Evolutionary conservation across 768 basidiomycete genomes (phyloP), one percentile per base, ranked within the genome.

Genomic region (Paxillus involutus): DNA sequence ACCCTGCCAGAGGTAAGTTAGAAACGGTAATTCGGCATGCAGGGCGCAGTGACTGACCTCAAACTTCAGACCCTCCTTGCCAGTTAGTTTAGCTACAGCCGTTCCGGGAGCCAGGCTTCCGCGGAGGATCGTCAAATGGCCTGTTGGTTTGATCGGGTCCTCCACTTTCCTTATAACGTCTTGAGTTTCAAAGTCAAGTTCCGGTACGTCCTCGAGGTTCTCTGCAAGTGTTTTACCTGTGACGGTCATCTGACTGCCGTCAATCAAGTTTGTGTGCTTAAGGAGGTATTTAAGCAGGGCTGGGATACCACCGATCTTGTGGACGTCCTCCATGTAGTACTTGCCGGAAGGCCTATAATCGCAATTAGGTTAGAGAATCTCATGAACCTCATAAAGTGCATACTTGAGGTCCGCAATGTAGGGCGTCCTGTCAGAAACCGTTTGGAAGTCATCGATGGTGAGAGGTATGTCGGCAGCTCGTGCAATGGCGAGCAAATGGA

Each of bases 11-110:
- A 32, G 29, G 44, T 41, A 32, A 32, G 46, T 52, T 29, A 60
- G 51, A 33, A 36, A 43, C 29, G 35, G 21, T 37, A 13, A 40
- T 21, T 19, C 16, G 7, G 30, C 24, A 35, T 24, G 30, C n/a
- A 13, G 43, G 40, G 30, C 37, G 44, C 3, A 41, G 40, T 47
- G 56, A 54, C 73, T 42, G 44, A 88, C 89, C 77, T 91, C 88
- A 59, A 97, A 97, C 19, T 73, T 78, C 48, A 83, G 70, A 5
- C 94, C 94, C 72, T 97, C 94, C 71, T 95, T 94, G 13, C 94
- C 94, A 6, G 94, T 96, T 57, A 97, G 75, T 72, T 98, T 98
- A 14, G 93, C 91, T 17, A 98, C 94, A 29, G 92, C 88, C 1
- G 86, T 86, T 46, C 81, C 89, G 0, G 94, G 94, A 3, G 90